A percentile compares a stretch with the other conserved stretches of the same genome.
Evolutionary conservation across 2,329 filamentous ascomycete genomes (phyloP).

Genomic region (Monosporascus sp.): DNA sequence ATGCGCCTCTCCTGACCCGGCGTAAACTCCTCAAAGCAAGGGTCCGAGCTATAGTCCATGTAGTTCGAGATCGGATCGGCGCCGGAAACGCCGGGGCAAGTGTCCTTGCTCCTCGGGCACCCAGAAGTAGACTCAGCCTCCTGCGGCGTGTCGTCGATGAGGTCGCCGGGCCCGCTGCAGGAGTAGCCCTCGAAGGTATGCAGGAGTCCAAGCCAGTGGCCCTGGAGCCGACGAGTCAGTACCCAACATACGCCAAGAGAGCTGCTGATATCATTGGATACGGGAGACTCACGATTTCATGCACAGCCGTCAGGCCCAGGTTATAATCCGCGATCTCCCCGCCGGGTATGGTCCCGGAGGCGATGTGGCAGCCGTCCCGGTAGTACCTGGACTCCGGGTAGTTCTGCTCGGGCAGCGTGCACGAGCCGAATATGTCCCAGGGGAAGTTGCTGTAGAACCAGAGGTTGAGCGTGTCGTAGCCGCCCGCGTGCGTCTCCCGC

Average conservation of each 20-base stretch:
- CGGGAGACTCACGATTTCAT: conserved; percentile 20
- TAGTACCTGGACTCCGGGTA: background rate
- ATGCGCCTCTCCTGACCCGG: conserved; percentile 1
- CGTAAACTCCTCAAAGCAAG: conserved; percentile 1
- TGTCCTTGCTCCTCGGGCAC: conserved; percentile 2
- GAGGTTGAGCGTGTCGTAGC: conserved; percentile 5
- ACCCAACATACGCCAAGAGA: too few species aligned
- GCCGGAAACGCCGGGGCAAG: conserved; percentile 1
- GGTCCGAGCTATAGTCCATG: conserved; percentile 6
- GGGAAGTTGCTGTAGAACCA: conserved; percentile 10
- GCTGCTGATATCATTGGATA: background rate
- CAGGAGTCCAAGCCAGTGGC: conserved; percentile 32
- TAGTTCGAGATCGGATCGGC: conserved; percentile 7
- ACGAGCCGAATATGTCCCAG: conserved; percentile 5
- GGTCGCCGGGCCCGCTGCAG: conserved; percentile 26
- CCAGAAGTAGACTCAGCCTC: conserved; percentile 17
- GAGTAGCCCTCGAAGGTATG: conserved; percentile 29
- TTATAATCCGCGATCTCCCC: conserved; percentile 13
- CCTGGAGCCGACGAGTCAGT: background rate
- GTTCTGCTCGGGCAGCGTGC: conserved; percentile 7
- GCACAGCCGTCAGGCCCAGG: conserved; percentile 25
- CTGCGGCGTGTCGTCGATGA: conserved; percentile 29
- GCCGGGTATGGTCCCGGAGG: conserved; percentile 11
- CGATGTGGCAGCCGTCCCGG: conserved; percentile 9
- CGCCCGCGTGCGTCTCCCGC: conserved; percentile 1